A percentile compares a stretch with the other conserved stretches of the same genome.
Evolutionary conservation across 148 eudicot genomes (phyloP).

Genomic region (Salicornia ramosissima): DNA sequence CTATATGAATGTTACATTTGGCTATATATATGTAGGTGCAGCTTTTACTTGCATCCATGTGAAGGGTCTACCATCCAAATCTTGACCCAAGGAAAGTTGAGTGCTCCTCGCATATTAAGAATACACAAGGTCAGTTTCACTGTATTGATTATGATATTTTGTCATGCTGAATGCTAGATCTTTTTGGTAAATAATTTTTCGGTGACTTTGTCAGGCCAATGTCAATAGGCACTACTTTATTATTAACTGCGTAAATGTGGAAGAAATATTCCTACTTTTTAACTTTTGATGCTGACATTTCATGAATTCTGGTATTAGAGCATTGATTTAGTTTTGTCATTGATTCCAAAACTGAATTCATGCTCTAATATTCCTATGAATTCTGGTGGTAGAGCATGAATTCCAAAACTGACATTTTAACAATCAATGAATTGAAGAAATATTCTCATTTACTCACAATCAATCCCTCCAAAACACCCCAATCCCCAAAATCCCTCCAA

Average conservation of each 20-base stretch:
- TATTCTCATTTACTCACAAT: no score
- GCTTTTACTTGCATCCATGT: slow-evolving; percentile 85
- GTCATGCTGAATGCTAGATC: not conserved
- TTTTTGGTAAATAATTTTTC: not conserved
- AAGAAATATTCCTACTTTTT: not conserved
- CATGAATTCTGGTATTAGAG: not conserved
- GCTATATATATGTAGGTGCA: slow-evolving; percentile 56
- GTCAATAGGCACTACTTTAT: not conserved
- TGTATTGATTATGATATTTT: not conserved
- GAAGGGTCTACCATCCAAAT: slow-evolving; percentile 88
- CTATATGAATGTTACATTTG: not conserved
- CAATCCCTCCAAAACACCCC: no score
- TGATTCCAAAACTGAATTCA: no score
- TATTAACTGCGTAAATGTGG: not conserved
- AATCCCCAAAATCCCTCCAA: no score
- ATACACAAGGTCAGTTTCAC: slow-evolving; percentile 68
- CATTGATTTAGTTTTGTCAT: no score
- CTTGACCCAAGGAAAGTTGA: slow-evolving; percentile 89
- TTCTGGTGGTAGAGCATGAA: no score
- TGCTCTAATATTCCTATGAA: no score
- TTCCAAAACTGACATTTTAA: no score
- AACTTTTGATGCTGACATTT: not conserved
- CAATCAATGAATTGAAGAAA: no score
- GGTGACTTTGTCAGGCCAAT: not conserved
- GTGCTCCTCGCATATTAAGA: slow-evolving; percentile 98